Conservation (phyloP, 148 eudicot genomes). For the Silene uniflora region DNA sequence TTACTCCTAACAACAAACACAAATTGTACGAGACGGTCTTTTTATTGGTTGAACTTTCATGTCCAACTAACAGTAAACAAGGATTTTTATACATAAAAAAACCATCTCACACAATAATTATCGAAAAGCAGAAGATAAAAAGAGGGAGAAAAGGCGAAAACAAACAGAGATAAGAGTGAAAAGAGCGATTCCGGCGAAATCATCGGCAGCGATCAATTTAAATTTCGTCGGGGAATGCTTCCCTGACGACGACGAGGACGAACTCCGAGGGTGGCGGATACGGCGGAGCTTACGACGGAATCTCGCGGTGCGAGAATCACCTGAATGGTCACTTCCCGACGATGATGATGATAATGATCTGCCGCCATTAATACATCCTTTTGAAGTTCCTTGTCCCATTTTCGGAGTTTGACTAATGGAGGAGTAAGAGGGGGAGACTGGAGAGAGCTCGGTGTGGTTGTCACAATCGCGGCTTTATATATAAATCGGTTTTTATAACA, state of each 20-base stretch:
- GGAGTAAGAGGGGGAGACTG: too few relatives aligned
- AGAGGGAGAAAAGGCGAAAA: not conserved
- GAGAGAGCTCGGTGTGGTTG: not conserved
- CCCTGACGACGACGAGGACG: not conserved
- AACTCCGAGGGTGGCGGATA: slow-evolving; percentile 23
- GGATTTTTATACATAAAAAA: not conserved
- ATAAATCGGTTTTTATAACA: too few relatives aligned
- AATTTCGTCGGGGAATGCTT: slow-evolving; percentile 13
- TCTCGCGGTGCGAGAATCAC: slow-evolving; percentile 34
- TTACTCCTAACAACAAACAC: too few relatives aligned
- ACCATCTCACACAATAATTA: not conserved
- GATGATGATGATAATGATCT: not conserved
- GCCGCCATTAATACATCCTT: not conserved
- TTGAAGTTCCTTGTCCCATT: slow-evolving; percentile 69
- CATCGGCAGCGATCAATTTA: slow-evolving; percentile 45
- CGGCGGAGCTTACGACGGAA: slow-evolving; percentile 47
- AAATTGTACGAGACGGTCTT: too few relatives aligned
- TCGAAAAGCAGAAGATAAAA: not conserved
- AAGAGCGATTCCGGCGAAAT: slow-evolving; percentile 89
- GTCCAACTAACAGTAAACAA: too few relatives aligned
- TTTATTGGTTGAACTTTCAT: too few relatives aligned
- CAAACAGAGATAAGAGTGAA: slow-evolving; percentile 49
- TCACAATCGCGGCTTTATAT: not conserved
- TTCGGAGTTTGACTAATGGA: not conserved
- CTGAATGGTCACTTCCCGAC: slow-evolving; percentile 17